These are phyloP conservation scores for Lachnellula occidentalis DNA, from an alignment of 2,329 filamentous ascomycete species.

Conservation along the genomic window DNA sequence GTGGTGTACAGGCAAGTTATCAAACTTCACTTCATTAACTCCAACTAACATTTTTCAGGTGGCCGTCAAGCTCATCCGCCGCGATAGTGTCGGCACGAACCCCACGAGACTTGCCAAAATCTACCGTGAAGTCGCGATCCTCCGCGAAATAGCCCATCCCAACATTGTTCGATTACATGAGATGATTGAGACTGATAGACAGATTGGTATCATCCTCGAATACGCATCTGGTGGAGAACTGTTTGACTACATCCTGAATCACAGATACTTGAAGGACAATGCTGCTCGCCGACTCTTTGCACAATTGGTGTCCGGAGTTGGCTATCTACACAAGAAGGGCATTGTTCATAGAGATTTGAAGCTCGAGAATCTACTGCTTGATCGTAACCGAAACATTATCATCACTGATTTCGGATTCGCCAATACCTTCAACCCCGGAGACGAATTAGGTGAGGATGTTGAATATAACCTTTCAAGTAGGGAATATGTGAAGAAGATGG, in stretches of 20 bases:
- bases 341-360: constrained; percentile 98
- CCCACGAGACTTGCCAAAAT: constrained; percentile 91
- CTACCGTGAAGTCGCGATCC: constrained; percentile 90
- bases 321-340: constrained; percentile 96
- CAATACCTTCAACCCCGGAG: constrained; percentile 87
- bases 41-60: constrained; percentile 49
- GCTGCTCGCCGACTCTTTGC: constrained; percentile 88
- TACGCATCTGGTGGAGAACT: constrained; percentile 96
- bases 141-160: constrained; percentile 81
- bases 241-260: constrained; percentile 96
- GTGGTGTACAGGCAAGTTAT: constrained; percentile 65
- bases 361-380: constrained; percentile 88
- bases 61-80: constrained; percentile 94
- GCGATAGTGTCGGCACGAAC: constrained; percentile 83
- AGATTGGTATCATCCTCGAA: constrained; percentile 97
- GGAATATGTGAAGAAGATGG: constrained; percentile 79
- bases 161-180: constrained; percentile 97
- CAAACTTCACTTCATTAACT: not conserved
- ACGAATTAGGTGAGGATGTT: constrained; percentile 85
- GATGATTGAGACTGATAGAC: constrained; percentile 95
- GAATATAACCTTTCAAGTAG: constrained; percentile 82
- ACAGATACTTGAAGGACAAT: constrained; percentile 92
- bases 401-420: constrained; percentile 99
- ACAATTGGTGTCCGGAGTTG: constrained; percentile 91
- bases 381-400: constrained; percentile 97